Conservation (phyloP, 2,329 filamentous ascomycete species). For the Xylaria hypoxylon region DNA sequence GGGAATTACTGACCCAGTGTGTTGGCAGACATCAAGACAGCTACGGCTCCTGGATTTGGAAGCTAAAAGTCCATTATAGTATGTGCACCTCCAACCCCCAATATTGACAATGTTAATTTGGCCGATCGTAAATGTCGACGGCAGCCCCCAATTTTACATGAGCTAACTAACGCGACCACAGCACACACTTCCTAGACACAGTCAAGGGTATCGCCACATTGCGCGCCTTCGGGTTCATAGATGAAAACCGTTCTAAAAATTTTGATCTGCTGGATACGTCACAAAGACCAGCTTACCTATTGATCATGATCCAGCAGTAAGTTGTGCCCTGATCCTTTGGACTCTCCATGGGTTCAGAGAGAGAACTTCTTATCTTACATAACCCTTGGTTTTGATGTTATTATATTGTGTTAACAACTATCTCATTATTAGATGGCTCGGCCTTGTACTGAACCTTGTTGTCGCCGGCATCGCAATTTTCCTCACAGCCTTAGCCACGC, state of each 20-base stretch:
- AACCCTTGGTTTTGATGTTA: too few relatives aligned
- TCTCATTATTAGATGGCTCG: conserved; percentile 34
- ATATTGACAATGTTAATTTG: too few relatives aligned
- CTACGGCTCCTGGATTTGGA: conserved; percentile 64
- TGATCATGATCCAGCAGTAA: conserved; percentile 60
- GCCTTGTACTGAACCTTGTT: conserved; percentile 40
- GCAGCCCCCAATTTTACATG: too few relatives aligned
- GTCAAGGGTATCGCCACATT: conserved; percentile 61
- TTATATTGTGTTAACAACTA: too few relatives aligned
- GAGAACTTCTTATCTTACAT: too few relatives aligned
- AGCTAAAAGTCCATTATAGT: conserved; percentile 62
- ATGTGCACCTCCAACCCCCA: conserved; percentile 41
- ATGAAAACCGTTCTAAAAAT: too few relatives aligned
- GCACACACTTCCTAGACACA: conserved; percentile 60
- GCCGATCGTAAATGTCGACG: too few relatives aligned
- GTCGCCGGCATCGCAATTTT: conserved; percentile 44
- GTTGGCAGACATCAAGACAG: conserved; percentile 63
- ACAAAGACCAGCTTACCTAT: conserved; percentile 64
- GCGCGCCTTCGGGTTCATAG: conserved; percentile 57
- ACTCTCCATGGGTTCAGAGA: too few relatives aligned
- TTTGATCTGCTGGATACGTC: too few relatives aligned
- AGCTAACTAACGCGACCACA: conserved; percentile 7
- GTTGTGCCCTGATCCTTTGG: too few relatives aligned
- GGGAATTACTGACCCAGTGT: too few relatives aligned
- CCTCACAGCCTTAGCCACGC: conserved; percentile 43